Base-by-base conservation (phyloP, 78 protist genomes). In the Paulinella micropora region DNA sequence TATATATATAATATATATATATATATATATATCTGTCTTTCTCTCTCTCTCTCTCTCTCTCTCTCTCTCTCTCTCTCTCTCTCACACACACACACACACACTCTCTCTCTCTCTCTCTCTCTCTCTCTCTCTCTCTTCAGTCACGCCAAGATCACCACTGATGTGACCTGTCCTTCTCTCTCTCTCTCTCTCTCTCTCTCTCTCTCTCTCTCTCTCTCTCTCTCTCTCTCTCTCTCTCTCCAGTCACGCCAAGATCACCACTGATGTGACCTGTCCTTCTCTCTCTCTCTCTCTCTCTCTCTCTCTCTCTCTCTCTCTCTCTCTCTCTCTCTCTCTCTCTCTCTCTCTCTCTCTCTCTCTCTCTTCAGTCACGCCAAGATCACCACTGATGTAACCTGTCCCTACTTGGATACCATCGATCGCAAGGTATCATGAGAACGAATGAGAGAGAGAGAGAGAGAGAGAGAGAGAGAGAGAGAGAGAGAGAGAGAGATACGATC, bases 351-450 rank as follows among this genome's bases (percentile, higher is more conserved):
- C n/a, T n/a, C n/a, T n/a, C n/a, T n/a, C n/a, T n/a, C n/a, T 6
- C 73, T 51, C 73, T 23, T 6, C 73, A 6, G 73, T 23, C 6
- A 51, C 15, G 6, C 73, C 73, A 51, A 82, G 37, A 23, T 23
- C 73, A 51, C 6, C 73, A 51, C 73, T 23, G 88, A 37, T 38
- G 9, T 86, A 9, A 39, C 23, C 35, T 95, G 96, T 38, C 96
- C 96, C 34, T 95, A 93, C 91, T 92, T 95, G 23, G 96, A 93
- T 83, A 91, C 93, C 23, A 91, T 95, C 84, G 86, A 95, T 34
- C 90, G 95, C 29, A 40, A 6, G 36, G 82, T 40, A 86, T 6
- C 84, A 31, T 29, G 15, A 32, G 15, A n/a, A n/a, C n/a, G n/a
- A n/a, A n/a, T n/a, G n/a, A n/a, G n/a, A n/a, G n/a, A n/a, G n/a